Evolutionary conservation across 169 alveolate genomes (phyloP), one percentile per base, ranked within the genome.

Genomic region (Plasmodium coatneyi): DNA sequence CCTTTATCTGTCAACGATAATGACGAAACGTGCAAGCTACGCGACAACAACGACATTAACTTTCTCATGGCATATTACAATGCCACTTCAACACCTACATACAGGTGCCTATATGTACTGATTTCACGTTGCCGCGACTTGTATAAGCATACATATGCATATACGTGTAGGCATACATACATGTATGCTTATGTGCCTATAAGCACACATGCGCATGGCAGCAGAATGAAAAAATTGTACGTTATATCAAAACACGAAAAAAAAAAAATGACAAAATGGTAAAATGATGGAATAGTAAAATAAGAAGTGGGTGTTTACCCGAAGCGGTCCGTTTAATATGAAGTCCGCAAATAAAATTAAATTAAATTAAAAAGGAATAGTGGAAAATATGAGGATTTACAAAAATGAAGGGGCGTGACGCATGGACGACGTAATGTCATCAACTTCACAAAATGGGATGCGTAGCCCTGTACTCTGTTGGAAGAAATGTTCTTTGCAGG

Each of bases 141-240:
- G 76, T 28, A 3, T 22, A 79, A 41, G 32, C 49, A 19, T 79
- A 76, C 83, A 81, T 28, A 54, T 43, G 49, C 39, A 81, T 43
- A 54, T 54, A 49, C 22, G 56, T 46, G 89, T 5, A 80, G 30
- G 12, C 25, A 30, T 80, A 2, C 39, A 32, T 39, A 56, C 34
- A 80, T 28, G 66, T 12, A 32, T 14, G 22, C 86, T 49, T 46
- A 52, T 43, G 66, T 81, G 49, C 66, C 22, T 46, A 34, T 49
- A 4, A 43, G 10, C 34, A 39, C 46, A n/a, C 56, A 81, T 74
- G 22, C 89, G 43, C 86, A 80, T 80, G 60, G 60, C 36, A 80
- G 74, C 52, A 80, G 60, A 80, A 49, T 12, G 22, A 16, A 49
- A 49, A 49, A 49, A 49, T 49, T 49, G 19, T 49, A 49, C 60